These are phyloP conservation scores for Nakazawaea pomicola DNA, from an alignment of 805 yeast genomes.

Conservation along the genomic window DNA sequence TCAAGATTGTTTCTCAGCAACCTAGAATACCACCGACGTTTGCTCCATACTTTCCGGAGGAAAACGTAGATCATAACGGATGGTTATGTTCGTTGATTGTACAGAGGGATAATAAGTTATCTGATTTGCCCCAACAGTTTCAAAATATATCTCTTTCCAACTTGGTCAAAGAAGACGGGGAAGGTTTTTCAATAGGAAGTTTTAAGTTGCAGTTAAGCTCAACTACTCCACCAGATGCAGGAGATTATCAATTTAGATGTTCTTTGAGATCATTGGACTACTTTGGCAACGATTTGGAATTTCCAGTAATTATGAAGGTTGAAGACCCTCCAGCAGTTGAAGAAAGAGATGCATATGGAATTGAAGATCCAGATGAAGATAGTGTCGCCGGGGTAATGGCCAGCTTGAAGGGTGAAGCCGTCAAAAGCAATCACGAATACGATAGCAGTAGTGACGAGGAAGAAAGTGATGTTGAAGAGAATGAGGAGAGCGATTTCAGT, in stretches of 20 bases:
- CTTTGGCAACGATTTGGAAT: conserved; percentile 76
- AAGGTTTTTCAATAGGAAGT: conserved; percentile 53
- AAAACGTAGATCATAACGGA: conserved; percentile 18
- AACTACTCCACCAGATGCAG: conserved; percentile 74
- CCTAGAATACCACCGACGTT: conserved; percentile 63
- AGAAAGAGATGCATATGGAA: conserved; percentile 39
- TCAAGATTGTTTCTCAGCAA: conserved; percentile 55
- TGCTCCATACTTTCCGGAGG: conserved; percentile 73
- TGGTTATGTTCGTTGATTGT: conserved; percentile 70
- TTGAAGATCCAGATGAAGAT: conserved; percentile 72
- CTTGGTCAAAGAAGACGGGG: conserved; percentile 45
- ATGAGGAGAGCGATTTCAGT: conserved; percentile 29
- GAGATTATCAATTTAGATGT: conserved; percentile 64
- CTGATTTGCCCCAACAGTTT: conserved; percentile 59
- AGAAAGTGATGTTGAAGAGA: conserved; percentile 23
- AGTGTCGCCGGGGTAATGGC: conserved; percentile 73
- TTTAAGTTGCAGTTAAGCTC: conserved; percentile 68
- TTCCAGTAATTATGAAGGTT: conserved; percentile 69
- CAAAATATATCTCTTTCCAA: conserved; percentile 51
- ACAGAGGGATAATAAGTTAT: conserved; percentile 76
- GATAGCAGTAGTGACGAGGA: conserved; percentile 23
- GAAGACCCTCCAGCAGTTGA: conserved; percentile 48
- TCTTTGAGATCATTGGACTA: conserved; percentile 68
- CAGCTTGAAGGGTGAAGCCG: conserved; percentile 57
- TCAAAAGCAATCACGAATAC: conserved; percentile 28